phyloP scores from a whole-genome alignment of 192 early-diverging fungal genomes.

The Coemansia sp. region DNA sequence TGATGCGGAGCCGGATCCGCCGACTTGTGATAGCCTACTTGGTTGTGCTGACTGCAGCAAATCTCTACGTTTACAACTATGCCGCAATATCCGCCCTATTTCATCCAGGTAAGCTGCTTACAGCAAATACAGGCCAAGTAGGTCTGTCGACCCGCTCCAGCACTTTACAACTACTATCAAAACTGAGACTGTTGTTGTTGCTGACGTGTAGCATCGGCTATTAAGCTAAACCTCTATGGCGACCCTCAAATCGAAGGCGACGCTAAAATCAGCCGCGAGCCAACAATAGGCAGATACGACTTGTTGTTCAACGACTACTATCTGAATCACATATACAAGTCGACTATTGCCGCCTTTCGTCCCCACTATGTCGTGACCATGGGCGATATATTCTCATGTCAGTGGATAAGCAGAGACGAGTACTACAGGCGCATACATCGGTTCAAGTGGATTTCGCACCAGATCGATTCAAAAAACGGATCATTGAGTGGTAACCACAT shows the following conservation, averaged over 20 bases:
- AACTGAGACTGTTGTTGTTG: neutral
- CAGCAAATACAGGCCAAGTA: neutral
- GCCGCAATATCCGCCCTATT: constrained; percentile 17
- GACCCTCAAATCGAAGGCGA: constrained; percentile 72
- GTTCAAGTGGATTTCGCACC: constrained; percentile 59
- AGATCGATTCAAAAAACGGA: constrained; percentile 24
- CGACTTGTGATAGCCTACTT: constrained; percentile 15
- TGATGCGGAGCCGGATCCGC: constrained; percentile 6
- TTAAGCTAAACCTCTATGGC: constrained; percentile 61
- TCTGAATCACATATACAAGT: constrained; percentile 57
- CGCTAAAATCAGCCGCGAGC: constrained; percentile 58
- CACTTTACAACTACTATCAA: neutral
- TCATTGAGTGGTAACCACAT: constrained; percentile 9
- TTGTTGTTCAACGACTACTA: constrained; percentile 61
- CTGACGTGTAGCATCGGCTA: constrained; percentile 25
- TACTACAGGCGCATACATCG: constrained; percentile 57
- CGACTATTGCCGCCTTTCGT: constrained; percentile 47
- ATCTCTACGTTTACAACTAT: constrained; percentile 48
- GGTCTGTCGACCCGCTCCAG: neutral
- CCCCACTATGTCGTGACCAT: constrained; percentile 60
- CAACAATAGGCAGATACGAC: constrained; percentile 54
- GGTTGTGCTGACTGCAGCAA: constrained; percentile 18
- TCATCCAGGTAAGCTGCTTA: constrained; percentile 21
- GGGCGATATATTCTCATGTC: constrained; percentile 68
- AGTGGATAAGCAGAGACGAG: constrained; percentile 59